These are phyloP conservation scores for Styphnolobium japonicum DNA, from an alignment of 306 rosid genomes.

Conservation along the genomic window DNA sequence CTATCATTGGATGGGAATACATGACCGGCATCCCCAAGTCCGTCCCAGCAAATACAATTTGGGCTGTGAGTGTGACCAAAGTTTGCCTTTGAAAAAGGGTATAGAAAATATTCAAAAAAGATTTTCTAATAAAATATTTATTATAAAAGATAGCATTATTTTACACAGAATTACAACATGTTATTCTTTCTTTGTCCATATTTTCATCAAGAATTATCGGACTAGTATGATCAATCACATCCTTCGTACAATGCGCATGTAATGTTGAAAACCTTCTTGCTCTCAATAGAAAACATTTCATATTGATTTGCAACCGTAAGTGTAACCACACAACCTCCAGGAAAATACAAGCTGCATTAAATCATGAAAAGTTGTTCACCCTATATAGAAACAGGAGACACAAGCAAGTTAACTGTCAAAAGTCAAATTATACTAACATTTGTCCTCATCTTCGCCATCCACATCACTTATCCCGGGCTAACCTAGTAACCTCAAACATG, in stretches of 20 bases:
- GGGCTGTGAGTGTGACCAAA: background rate
- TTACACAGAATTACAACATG: too few species aligned
- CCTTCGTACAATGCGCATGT: background rate
- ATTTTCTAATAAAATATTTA: too few species aligned
- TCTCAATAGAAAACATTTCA: background rate
- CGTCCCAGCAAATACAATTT: background rate
- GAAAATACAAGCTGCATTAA: background rate
- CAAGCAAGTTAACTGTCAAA: background rate
- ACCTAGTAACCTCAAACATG: background rate
- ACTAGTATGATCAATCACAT: background rate
- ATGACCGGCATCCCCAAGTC: background rate
- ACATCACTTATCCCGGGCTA: background rate
- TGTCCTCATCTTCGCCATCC: background rate
- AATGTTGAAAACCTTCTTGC: background rate
- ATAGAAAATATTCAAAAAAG: background rate
- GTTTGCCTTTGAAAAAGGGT: background rate
- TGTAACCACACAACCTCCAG: background rate
- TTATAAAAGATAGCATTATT: too few species aligned
- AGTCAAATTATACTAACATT: background rate
- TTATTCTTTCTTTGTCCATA: background rate
- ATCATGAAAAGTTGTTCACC: background rate
- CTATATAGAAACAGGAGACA: conserved; percentile 7
- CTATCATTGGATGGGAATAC: background rate
- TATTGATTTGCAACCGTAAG: background rate
- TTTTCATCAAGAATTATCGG: background rate